Evolutionary conservation across 1,284 basidiomycete species (phyloP), one percentile per base, ranked within the genome.

Genomic region (Sanghuangporus sanghuang): DNA sequence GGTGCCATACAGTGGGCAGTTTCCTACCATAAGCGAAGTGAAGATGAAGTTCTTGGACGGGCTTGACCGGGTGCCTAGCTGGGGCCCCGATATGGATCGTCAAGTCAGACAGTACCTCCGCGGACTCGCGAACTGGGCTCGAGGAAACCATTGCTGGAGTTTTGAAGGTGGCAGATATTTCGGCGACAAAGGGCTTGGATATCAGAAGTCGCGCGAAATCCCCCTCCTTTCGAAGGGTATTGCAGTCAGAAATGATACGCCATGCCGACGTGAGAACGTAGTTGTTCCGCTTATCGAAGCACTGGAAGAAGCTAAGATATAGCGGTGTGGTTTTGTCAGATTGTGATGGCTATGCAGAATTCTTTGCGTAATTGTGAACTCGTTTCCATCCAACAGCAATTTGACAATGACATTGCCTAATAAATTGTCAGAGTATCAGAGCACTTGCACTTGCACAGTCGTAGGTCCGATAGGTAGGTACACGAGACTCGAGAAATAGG

Each of bases 121-220:
- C 59, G 77, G 77, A 16, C 63, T 81, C 50, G 79, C 75, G 7
- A 78, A 79, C 67, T 79, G 77, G 78, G 75, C 78, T 35, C 73
- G 76, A 56, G 75, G 72, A 6, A 79, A 77, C 66, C 74, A 76
- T 55, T 68, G 70, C 46, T 80, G 79, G 79, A 74, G 72, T 46
- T 79, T 78, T 67, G 77, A 76, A 67, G 75, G 77, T 62, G 71
- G 74, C 14, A 52, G 78, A 39, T 80, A 80, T 67, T 79, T 79
- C 61, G 77, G 77, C 36, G 72, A 71, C 50, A 68, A 70, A 54
- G 76, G 73, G 2, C 64, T 67, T 0, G 71, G 72, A 32, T 72
- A 77, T 27, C 68, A 71, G 64, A 68, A 56, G 57, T 39, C 56
- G 5, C 49, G 57, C 14, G 73, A 77, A 70, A 78, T 40, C 1